A percentile compares a stretch with the other conserved stretches of the same genome.
These are phyloP conservation scores for Carex parvula DNA, from an alignment of 176 grass and related monocot species.

Conservation along the genomic window DNA sequence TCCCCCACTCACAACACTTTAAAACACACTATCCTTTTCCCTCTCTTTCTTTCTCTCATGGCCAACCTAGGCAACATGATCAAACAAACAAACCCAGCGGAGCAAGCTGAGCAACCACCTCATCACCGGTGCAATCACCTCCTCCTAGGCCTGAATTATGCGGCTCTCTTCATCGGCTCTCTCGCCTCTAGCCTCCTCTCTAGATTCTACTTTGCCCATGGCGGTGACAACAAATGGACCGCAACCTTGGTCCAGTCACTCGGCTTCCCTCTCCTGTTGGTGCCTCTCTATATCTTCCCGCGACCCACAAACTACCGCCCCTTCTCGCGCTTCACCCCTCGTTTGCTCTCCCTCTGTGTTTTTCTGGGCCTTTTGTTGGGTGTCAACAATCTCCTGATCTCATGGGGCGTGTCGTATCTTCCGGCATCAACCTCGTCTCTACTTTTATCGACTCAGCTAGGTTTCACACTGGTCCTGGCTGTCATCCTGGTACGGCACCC, in stretches of 20 bases:
- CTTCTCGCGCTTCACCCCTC: slow-evolving; percentile 45
- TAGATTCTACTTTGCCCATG: slow-evolving; percentile 70
- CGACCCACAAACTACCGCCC: slow-evolving; percentile 18
- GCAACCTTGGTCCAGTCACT: slow-evolving; percentile 79
- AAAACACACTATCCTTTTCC: slow-evolving; percentile 11
- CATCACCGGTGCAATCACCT: not conserved
- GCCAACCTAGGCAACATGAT: slow-evolving; percentile 8
- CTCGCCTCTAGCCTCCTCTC: slow-evolving; percentile 76
- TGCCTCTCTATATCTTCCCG: slow-evolving; percentile 14
- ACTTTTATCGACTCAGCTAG: slow-evolving; percentile 80
- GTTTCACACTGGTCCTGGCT: slow-evolving; percentile 79
- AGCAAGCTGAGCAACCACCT: not conserved
- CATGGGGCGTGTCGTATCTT: slow-evolving; percentile 71
- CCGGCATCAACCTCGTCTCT: slow-evolving; percentile 84
- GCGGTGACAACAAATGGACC: slow-evolving; percentile 72
- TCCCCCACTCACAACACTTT: slow-evolving; percentile 10
- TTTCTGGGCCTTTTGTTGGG: slow-evolving; percentile 64
- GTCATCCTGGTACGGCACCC: slow-evolving; percentile 68
- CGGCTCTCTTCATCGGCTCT: slow-evolving; percentile 62
- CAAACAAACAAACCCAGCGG: slow-evolving; percentile 9
- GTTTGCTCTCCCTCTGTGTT: slow-evolving; percentile 46
- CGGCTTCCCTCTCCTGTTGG: slow-evolving; percentile 70
- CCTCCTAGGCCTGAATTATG: slow-evolving; percentile 57
- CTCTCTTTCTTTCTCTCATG: not conserved
- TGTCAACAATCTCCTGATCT: slow-evolving; percentile 77